phyloP scores from a whole-genome alignment of 2,329 filamentous ascomycete genomes.

The Apiospora saccharicola region DNA sequence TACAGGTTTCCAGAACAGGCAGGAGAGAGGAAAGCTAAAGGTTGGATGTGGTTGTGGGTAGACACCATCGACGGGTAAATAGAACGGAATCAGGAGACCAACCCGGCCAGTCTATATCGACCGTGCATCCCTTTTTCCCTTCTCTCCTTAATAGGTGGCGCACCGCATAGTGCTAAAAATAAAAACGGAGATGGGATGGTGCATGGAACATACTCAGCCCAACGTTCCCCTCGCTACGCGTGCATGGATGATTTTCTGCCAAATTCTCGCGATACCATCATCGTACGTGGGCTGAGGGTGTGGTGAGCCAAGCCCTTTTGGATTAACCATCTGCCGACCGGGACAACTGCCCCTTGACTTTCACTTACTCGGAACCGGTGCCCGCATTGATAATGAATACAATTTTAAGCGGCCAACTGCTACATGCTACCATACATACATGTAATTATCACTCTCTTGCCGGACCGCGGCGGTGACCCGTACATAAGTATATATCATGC shows the following conservation, averaged over 20 bases:
- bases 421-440: not conserved
- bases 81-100: not conserved
- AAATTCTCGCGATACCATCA: not conserved
- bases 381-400: not conserved
- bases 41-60: not conserved
- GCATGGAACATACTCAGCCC: not conserved
- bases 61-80: not conserved
- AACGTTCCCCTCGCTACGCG: not conserved
- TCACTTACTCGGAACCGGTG: not conserved
- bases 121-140: not conserved
- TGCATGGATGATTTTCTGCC: not conserved
- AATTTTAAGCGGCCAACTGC: not conserved
- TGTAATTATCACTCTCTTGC: not conserved
- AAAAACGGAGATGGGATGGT: not conserved
- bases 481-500: not conserved
- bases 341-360: not conserved
- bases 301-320: slow-evolving; percentile 13
- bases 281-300: slow-evolving; percentile 3
- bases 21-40: not conserved
- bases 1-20: slow-evolving; percentile 4
- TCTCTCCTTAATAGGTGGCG: slow-evolving; percentile 1
- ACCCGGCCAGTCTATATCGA: not conserved
- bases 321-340: not conserved
- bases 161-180: slow-evolving; percentile 4
- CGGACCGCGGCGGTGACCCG: not conserved